Base-by-base conservation (phyloP, 164 flowering plant species). In the Sedum album region DNA sequence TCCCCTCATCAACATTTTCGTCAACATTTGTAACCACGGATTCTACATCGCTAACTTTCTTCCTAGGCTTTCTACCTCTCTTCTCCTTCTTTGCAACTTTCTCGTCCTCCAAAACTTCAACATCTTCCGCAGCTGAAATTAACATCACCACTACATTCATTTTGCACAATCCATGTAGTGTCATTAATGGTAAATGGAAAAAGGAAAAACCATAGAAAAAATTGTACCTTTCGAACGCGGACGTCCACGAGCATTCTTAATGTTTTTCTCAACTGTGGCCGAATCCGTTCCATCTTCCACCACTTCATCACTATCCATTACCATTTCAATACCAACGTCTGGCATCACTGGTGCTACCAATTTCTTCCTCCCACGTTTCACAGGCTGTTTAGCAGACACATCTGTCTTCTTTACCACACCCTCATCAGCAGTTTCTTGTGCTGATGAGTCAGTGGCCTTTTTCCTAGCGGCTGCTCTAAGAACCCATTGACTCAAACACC, bases 321-420 rank as follows among this genome's bases (percentile, higher is more conserved):
- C 65, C 25, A 68, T 33, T 5, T 73, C 71, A 64, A 73, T 49
- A 70, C 49, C 73, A 44, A 72, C 79, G 49, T 70, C 84, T 5
- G 73, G 61, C 21, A 18, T 70, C 69, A 78, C 80, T 0, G 69
- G 33, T 0, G 68, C 36, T 33, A 41, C 31, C n/a, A 60, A 57
- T 71, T 88, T 88, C 79, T 83, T 86, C 77, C 81, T 82, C 57
- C 74, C 74, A 60, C 77, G 64, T 60, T 73, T 60, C 25, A 82
- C 71, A 48, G 83, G 70, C 57, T 75, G 67, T 77, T 77, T 82
- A 33, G 83, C 30, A 31, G 73, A 75, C 60, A 53, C 75, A 26
- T 76, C 20, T 66, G 79, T 73, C 73, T 82, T 77, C 26, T 75
- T 70, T 1, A 65, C 78, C 71, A 49, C 70, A 42, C 73, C 82